Base-by-base conservation (phyloP, 345 rosid genomes). In the Dimocarpus longan region DNA sequence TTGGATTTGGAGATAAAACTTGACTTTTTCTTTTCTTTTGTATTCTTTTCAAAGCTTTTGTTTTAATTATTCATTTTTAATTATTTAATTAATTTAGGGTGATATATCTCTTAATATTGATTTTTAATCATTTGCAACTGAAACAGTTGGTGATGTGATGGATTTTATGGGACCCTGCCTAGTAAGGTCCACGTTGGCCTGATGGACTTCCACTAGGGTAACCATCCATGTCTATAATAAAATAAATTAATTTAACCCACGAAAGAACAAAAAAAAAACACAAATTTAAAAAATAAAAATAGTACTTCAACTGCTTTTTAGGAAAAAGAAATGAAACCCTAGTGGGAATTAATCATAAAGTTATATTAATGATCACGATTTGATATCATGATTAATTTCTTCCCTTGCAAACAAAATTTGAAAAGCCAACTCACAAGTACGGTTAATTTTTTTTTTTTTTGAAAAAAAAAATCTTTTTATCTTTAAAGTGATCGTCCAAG, bases 71-170 rank as follows among this genome's bases (percentile, higher is more conserved):
- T 16, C n/a, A 59, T 59, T 59, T 60, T 32, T 32, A 32, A 32
- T 32, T 32, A 32, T 32, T 32, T 32, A 32, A 32, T 32, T 32
- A 32, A 32, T 2, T 32, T 32, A 3, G 6, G 16, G 66, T 76
- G 60, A 60, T 52, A 8, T 32, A 50, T 66, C 78, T 26, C 65
- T 46, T 62, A 42, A 18, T 10, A 10, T 46, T 22, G 11, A 62
- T 50, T 28, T 75, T 70, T 62, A 80, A 80, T 66, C 76, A 65
- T 76, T 71, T 64, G 32, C 57, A 76, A 76, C 80, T 18, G 76
- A 78, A 68, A 82, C 84, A 82, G 81, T 73, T 82, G 81, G 84
- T 71, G 86, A 84, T 65, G 80, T 69, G 82, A 78, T 43, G 40
- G 65, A 60, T 44, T n/a, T 24, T 44, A 54, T 71, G 73, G 81